Percentiles rank a stretch among this genome's conserved stretches.
Conservation (phyloP, 495 filamentous ascomycete genomes). For the Penicillium flavigenum region DNA sequence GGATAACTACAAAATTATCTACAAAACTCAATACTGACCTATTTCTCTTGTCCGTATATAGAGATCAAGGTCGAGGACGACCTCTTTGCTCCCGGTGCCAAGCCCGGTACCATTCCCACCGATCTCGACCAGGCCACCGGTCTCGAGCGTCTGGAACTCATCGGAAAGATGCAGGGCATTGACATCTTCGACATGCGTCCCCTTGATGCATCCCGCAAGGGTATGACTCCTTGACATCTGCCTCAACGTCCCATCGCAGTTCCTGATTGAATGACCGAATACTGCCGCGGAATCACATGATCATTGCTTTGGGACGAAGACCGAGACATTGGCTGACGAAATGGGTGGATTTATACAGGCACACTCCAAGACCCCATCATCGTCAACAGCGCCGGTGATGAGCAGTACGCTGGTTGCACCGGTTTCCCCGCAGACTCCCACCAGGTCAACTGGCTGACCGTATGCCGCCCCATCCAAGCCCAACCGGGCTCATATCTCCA, state of each 20-base stretch:
- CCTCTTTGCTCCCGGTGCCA: slow-evolving; percentile 78
- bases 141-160: slow-evolving; percentile 95
- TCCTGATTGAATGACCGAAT: slow-evolving; percentile 2
- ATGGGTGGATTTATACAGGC: slow-evolving; percentile 49
- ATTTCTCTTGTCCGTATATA: slow-evolving; percentile 38
- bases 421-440: slow-evolving; percentile 91
- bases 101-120: slow-evolving; percentile 80
- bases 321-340: slow-evolving; percentile 10
- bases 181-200: slow-evolving; percentile 99
- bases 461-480: slow-evolving; percentile 43
- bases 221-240: slow-evolving; percentile 42
- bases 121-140: slow-evolving; percentile 94
- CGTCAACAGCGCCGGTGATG: slow-evolving; percentile 85
- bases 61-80: slow-evolving; percentile 81
- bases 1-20: neutral
- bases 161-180: slow-evolving; percentile 98
- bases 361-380: slow-evolving; percentile 87
- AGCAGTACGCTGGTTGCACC: slow-evolving; percentile 97
- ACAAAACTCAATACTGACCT: slow-evolving; percentile 10
- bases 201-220: slow-evolving; percentile 83
- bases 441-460: slow-evolving; percentile 81
- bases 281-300: neutral
- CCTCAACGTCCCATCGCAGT: neutral
- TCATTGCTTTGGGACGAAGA: neutral
- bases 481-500: neutral